Percentiles rank a stretch among this genome's conserved stretches.
phyloP scores from a whole-genome alignment of 2,329 filamentous ascomycete species.

The Exophiala lecanii-corni region DNA sequence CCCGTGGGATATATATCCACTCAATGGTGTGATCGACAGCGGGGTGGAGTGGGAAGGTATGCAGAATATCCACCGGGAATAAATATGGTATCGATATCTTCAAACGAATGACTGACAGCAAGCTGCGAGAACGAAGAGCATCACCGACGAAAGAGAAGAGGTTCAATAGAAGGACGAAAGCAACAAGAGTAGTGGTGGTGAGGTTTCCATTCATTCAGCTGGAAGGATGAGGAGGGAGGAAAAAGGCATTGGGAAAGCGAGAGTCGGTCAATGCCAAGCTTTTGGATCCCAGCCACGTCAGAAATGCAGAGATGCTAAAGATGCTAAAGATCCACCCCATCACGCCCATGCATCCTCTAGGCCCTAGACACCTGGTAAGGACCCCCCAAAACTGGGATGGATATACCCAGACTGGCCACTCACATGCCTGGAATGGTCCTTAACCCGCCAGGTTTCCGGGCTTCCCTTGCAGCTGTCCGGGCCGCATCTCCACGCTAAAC shows the following conservation, averaged over 20 bases:
- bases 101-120: background rate
- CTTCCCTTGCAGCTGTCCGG: background rate
- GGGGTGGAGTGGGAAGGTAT: background rate
- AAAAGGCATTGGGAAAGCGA: slow-evolving; percentile 5
- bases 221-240: background rate
- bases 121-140: slow-evolving; percentile 9
- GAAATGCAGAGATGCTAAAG: background rate
- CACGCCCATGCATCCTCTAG: too few relatives aligned
- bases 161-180: too few relatives aligned
- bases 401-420: too few relatives aligned
- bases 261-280: slow-evolving; percentile 4
- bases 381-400: too few relatives aligned
- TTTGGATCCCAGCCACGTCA: slow-evolving; percentile 11
- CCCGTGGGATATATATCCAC: too few relatives aligned
- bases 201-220: too few relatives aligned
- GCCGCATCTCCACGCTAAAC: background rate
- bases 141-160: slow-evolving; percentile 5
- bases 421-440: background rate
- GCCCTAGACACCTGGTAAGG: background rate
- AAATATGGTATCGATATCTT: too few relatives aligned
- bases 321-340: too few relatives aligned
- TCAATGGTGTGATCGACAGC: slow-evolving; percentile 4
- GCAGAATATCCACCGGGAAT: too few relatives aligned
- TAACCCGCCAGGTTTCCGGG: too few relatives aligned
- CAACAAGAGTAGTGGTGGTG: too few relatives aligned